Base-by-base conservation (phyloP, 225 moss, liverwort and hornwort genomes). In the Physcomitrium patens region DNA sequence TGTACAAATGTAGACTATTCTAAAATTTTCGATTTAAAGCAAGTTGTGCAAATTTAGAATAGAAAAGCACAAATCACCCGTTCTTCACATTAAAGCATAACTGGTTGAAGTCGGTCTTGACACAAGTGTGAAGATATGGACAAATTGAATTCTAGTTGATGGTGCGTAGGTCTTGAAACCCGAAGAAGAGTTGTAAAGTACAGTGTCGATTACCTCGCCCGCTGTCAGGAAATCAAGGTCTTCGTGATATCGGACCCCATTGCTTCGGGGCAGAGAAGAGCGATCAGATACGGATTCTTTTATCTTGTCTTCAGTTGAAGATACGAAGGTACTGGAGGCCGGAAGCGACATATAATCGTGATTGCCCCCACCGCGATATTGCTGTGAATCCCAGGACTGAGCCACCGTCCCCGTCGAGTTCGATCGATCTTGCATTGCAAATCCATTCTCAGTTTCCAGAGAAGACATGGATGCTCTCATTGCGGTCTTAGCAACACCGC, bases 291-390 rank as follows among this genome's bases (percentile, higher is more conserved):
- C 77, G 16, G 59, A 28, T 15, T 60, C 70, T 57, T 76, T 78
- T 56, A 70, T 70, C 63, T 28, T 37, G 75, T 68, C 56, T 24
- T 85, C 74, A 11, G 60, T 19, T 4, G 79, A 76, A 6, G 78
- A 60, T 17, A 72, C 44, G 24, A 85, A 79, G 2, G 84, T 77
- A 47, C 10, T 85, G 8, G 87, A 82, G 55, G 82, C 85, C 12
- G 82, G 82, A 57, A 78, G 82, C 59, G 87, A 85, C 42, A 77
- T 77, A 37, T 82, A 75, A 62, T 85, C 84, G 65, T 82, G 85
- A 51, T 87, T 84, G 46, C 87, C 87, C 9, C 87, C 87, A 16
- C 74, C 77, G 72, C 19, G 49, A 58, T 76, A 76, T 45, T 75
- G 53, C 10, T 75, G 77, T 1, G 77, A 28, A 65, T 85, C 82